A percentile compares a stretch with the other conserved stretches of the same genome.
Conservation (phyloP, 2,329 filamentous ascomycete genomes). For the Ceratocystis diversiconidia region DNA sequence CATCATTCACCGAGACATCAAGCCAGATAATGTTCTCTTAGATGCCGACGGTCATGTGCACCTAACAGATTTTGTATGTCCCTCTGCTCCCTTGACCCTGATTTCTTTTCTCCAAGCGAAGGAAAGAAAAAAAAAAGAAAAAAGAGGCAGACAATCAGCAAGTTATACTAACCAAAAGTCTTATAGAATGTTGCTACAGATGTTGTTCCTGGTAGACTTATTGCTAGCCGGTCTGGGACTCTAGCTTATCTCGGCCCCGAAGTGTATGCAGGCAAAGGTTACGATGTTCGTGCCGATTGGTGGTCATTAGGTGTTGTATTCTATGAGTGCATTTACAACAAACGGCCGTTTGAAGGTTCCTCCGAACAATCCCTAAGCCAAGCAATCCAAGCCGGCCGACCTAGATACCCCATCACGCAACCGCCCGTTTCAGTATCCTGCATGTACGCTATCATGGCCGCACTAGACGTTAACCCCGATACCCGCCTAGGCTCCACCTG, state of each 20-base stretch:
- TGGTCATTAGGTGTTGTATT: constrained; percentile 98
- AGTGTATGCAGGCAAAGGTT: constrained; percentile 82
- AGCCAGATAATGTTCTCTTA: constrained; percentile 80
- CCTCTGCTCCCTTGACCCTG: not conserved
- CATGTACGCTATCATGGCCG: constrained; percentile 71
- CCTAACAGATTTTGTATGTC: constrained; percentile 84
- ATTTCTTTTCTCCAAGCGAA: not conserved
- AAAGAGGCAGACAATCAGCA: not conserved
- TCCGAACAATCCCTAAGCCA: constrained; percentile 68
- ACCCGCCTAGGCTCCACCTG: constrained; percentile 77
- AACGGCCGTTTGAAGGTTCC: constrained; percentile 87
- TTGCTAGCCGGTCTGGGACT: constrained; percentile 94
- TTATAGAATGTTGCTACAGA: constrained; percentile 88
- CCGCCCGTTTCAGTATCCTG: constrained; percentile 81
- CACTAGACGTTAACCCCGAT: constrained; percentile 66
- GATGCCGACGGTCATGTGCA: constrained; percentile 89
- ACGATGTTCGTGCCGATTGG: constrained; percentile 87
- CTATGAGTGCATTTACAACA: constrained; percentile 99
- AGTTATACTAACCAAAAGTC: constrained; percentile 25
- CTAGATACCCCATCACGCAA: constrained; percentile 82
- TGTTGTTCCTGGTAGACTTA: constrained; percentile 61
- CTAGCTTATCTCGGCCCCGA: constrained; percentile 91
- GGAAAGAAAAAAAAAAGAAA: not conserved
- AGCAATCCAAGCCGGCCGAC: constrained; percentile 66
- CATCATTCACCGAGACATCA: constrained; percentile 83